Base-by-base conservation (phyloP, 176 grass and related monocot species). In the Bonia amplexicaulis region DNA sequence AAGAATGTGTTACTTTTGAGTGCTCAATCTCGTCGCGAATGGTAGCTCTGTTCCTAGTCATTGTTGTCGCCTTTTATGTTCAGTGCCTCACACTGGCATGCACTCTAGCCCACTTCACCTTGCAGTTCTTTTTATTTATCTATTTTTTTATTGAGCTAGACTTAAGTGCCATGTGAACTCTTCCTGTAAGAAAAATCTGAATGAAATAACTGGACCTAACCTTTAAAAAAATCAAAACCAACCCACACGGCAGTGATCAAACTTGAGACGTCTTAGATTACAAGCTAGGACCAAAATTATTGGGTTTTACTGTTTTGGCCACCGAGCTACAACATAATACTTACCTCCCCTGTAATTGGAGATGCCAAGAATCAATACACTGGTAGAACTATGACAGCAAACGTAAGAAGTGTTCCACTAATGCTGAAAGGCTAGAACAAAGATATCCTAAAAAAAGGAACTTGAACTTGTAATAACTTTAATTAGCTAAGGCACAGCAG, bases 401-500 rank as follows among this genome's bases (percentile, higher is more conserved):
- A 4, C 33, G 33, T 35, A 37, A 37, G 35, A 37, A 37, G 3
- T 7, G 55, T 27, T 63, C 17, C 4, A 15, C 1, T 42, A 29
- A 29, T 15, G 61, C 78, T 37, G 17, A 52, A 5, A 51, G 17
- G 45, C 1, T 17, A 23, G 29, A 80, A 14, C 78, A 51, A 80
- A 67, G 33, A 49, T 52, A 20, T 47, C 76, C 44, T 53, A 42
- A 6, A 52, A 52, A 23, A 19, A 22, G 42, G 51, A 45, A 62
- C 35, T 26, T 26, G 60, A 61, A 51, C 42, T 12, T 53, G 51
- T 45, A 45, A 69, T 17, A 10, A 25, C 70, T 62, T 40, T 6
- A 75, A 81, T 69, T 82, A 86, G 55, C 33, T 27, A 45, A 63
- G 54, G 17, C 44, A 51, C 37, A 79, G 65, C 68, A 82, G 53